These are phyloP conservation scores for Medicago ruthenica DNA, from an alignment of 306 rosid genomes.

Conservation along the genomic window DNA sequence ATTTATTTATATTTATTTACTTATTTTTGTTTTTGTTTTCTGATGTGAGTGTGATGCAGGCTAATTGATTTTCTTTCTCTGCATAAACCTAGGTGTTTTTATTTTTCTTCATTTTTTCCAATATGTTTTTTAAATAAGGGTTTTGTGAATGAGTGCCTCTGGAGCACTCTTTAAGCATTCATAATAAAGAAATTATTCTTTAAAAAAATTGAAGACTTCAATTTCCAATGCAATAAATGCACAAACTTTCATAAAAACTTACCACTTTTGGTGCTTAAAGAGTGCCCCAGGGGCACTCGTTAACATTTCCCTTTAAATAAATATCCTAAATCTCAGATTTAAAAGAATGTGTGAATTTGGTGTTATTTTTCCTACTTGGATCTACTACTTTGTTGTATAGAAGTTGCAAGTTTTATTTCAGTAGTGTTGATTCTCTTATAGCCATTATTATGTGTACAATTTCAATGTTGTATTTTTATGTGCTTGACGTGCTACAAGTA, in stretches of 20 bases:
- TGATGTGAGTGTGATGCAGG: neutral
- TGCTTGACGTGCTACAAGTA: neutral
- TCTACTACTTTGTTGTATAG: constrained; percentile 25
- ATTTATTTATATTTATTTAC: neutral
- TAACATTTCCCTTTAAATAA: no score
- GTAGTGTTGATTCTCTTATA: constrained; percentile 22
- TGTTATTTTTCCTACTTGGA: neutral
- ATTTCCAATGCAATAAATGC: no score
- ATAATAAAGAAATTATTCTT: no score
- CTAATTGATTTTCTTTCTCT: constrained; percentile 29
- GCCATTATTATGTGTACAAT: constrained; percentile 13
- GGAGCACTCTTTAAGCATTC: no score
- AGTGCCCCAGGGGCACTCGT: no score
- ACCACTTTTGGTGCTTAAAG: no score
- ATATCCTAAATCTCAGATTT: constrained; percentile 2
- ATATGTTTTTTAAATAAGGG: neutral
- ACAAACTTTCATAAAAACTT: no score
- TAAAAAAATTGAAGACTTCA: no score
- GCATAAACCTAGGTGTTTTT: neutral
- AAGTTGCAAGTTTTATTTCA: constrained; percentile 20
- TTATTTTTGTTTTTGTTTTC: neutral
- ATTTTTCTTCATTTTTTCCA: neutral
- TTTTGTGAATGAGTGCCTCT: no score
- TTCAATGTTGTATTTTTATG: constrained; percentile 6
- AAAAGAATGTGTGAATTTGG: constrained; percentile 27